Conservation (phyloP, 257 asterid species). For the Ocimum tenuiflorum region DNA sequence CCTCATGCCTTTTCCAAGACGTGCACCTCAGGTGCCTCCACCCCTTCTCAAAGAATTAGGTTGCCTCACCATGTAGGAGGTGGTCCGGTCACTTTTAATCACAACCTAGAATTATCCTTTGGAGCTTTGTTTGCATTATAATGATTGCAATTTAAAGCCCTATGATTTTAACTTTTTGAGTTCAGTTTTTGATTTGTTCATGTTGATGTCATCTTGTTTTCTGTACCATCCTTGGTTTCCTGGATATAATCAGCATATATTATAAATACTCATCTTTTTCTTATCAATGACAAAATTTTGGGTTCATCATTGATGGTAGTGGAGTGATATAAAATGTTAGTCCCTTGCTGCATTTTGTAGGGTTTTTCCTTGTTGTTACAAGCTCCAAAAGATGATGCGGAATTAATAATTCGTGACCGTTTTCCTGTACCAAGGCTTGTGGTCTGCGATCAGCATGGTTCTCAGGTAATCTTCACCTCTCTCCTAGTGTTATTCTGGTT, state of each 20-base stretch:
- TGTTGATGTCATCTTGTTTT: too few species aligned
- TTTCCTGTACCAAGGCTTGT: slow-evolving; percentile 96
- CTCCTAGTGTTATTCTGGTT: background rate
- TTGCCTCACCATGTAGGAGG: too few species aligned
- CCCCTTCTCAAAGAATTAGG: too few species aligned
- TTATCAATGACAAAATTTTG: too few species aligned
- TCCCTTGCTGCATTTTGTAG: slow-evolving; percentile 29
- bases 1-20: too few species aligned
- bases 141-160: background rate
- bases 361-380: slow-evolving; percentile 75
- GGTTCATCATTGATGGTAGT: slow-evolving; percentile 10
- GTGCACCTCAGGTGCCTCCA: too few species aligned
- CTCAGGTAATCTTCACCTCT: slow-evolving; percentile 48
- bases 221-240: too few species aligned
- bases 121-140: background rate
- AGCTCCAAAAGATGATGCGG: slow-evolving; percentile 90
- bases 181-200: too few species aligned
- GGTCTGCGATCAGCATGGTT: slow-evolving; percentile 97
- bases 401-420: slow-evolving; percentile 66
- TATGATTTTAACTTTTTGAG: too few species aligned
- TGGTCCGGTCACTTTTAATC: too few species aligned
- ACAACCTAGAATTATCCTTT: too few species aligned
- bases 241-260: background rate
- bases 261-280: background rate
- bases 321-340: too few species aligned